These are phyloP conservation scores for Liquidambar formosana DNA, from an alignment of 164 flowering plant species.

Conservation along the genomic window DNA sequence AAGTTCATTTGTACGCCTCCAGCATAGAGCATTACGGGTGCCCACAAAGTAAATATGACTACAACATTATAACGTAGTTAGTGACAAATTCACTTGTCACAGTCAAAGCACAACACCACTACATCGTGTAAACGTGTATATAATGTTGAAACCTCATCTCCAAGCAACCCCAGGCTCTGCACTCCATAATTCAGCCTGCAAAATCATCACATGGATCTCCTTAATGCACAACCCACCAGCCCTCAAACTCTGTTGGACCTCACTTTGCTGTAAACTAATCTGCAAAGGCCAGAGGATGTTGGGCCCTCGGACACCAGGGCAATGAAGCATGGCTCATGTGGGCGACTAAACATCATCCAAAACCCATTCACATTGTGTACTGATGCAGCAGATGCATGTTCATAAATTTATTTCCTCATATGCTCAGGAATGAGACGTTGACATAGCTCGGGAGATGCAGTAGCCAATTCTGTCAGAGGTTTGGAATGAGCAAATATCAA, in stretches of 20 bases:
- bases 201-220: background rate
- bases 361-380: constrained; percentile 7
- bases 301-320: background rate
- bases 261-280: background rate
- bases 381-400: background rate
- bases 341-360: constrained; percentile 16
- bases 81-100: background rate
- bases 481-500: background rate
- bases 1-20: background rate
- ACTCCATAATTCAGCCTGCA: background rate
- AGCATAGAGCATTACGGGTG: too few species aligned
- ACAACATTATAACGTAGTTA: background rate
- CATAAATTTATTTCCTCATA: constrained; percentile 33
- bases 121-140: background rate
- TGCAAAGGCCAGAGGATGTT: background rate
- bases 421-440: constrained; percentile 74
- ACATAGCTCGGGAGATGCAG: constrained; percentile 58
- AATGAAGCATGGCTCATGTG: constrained; percentile 1
- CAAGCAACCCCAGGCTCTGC: background rate
- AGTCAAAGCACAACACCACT: background rate
- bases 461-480: constrained; percentile 55
- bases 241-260: background rate
- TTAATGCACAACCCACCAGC: background rate
- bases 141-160: background rate
- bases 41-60: background rate